Evolutionary conservation across 2,329 filamentous ascomycete species (phyloP), one percentile per base, ranked within the genome.

Genomic region (Metarhizium album): DNA sequence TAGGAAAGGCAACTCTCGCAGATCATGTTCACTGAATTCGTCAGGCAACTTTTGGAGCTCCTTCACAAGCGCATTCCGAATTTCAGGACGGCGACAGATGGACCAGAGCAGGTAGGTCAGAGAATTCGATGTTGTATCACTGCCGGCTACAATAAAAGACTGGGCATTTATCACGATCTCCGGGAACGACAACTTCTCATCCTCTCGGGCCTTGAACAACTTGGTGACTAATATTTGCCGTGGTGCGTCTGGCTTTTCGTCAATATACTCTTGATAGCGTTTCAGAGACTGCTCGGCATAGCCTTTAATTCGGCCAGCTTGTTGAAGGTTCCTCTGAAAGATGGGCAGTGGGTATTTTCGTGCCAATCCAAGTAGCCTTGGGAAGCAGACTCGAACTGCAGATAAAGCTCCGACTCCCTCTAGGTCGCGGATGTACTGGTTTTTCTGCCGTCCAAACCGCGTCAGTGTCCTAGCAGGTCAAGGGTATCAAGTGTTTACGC

Each of bases 51-150:
- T 53, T 33, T 56, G 57, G 0, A 76, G 55, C 54, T 71, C 69
- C 1, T 58, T 51, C 1, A 68, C 55, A 0, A 76, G 59, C 5
- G 51, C 54, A 1, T 58, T 54, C 35, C 62, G 61, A 24, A 71
- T 52, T 0, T 57, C 48, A 0, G 64, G 62, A 16, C 62, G 52
- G 16, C 57, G 53, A 48, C 63, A 67, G 8, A 72, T 58, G 4
- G 61, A 56, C 68, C 69, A 77, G 5, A 71, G 56, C 0, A 74
- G 58, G 50, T 76, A 78, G 0, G 74, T 78, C 42, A 79, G 53
- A 0, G 73, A 72, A 13, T 68, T 65, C 1, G 75, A 70, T 0
- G 75, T 78, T 0, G 76, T 79, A 51, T 78, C 75, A 37, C 67
- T 74, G 2, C 76, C 76, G 1, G 74, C 76, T 4, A 74, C 51